Evolutionary conservation across 306 rosid species (phyloP).

Genomic region (Dalbergia cultrata): DNA sequence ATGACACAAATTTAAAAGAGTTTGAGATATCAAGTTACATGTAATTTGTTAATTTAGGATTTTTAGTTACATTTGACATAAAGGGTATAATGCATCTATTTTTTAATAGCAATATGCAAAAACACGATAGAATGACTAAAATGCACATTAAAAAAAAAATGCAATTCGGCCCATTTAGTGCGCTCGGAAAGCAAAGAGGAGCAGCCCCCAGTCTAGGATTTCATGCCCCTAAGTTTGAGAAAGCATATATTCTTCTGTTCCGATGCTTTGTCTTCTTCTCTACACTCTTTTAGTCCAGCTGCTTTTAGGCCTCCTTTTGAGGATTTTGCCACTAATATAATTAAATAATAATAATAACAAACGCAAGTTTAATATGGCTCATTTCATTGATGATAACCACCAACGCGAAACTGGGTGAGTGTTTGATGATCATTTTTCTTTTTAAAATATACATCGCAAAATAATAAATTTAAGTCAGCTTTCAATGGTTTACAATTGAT

Average conservation of each 20-base stretch:
- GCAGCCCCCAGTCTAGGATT: constrained; percentile 51
- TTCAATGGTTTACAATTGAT: too few relatives aligned
- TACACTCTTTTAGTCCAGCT: constrained; percentile 56
- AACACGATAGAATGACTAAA: too few relatives aligned
- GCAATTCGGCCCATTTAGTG: constrained; percentile 4
- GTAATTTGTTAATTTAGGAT: too few relatives aligned
- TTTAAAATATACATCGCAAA: too few relatives aligned
- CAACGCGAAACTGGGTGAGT: neutral
- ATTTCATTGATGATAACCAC: neutral
- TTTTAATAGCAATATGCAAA: too few relatives aligned
- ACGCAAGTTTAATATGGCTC: constrained; percentile 10
- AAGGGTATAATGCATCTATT: too few relatives aligned
- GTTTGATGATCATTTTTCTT: too few relatives aligned
- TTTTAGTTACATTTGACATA: too few relatives aligned
- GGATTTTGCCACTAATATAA: constrained; percentile 53
- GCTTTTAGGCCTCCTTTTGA: constrained; percentile 67
- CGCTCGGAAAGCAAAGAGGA: constrained; percentile 51
- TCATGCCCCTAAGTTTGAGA: constrained; percentile 61
- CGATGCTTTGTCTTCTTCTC: constrained; percentile 66
- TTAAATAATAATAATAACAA: neutral
- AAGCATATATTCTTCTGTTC: constrained; percentile 72
- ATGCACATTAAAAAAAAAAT: neutral
- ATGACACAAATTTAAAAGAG: too few relatives aligned
- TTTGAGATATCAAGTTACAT: too few relatives aligned
- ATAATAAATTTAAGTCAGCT: too few relatives aligned